These are phyloP conservation scores for Fusarium neocosmosporiellum DNA, from an alignment of 2,329 filamentous ascomycete genomes.

Conservation along the genomic window DNA sequence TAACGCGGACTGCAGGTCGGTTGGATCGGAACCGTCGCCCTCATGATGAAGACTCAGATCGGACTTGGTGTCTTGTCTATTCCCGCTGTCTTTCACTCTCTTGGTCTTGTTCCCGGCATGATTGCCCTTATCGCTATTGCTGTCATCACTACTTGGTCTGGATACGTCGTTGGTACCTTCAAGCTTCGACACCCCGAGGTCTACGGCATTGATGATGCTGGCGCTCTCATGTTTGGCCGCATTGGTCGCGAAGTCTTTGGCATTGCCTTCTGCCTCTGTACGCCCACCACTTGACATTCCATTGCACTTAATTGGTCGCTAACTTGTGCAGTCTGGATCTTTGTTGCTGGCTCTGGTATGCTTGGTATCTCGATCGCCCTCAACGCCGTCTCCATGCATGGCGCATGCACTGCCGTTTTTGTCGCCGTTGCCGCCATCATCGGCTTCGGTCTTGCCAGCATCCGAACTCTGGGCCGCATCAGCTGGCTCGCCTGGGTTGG, in stretches of 20 bases:
- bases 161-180: constrained; percentile 61
- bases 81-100: not conserved
- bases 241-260: constrained; percentile 43
- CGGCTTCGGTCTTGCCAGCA: not conserved
- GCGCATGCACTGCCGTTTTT: not conserved
- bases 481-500: not conserved
- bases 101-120: not conserved
- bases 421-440: not conserved
- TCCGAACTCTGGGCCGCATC: not conserved
- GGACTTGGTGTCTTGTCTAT: constrained; percentile 56
- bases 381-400: not conserved
- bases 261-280: not conserved
- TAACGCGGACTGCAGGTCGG: constrained; percentile 42
- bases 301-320: not conserved
- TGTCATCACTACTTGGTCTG: constrained; percentile 53
- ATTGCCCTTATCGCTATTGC: not conserved
- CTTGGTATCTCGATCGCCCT: not conserved
- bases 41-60: constrained; percentile 60
- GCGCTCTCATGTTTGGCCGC: constrained; percentile 58
- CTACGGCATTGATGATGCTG: constrained; percentile 64
- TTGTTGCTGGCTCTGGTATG: not conserved
- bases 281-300: not conserved
- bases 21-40: constrained; percentile 54
- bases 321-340: not conserved
- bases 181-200: constrained; percentile 61